Evolutionary conservation across 441 rosid genomes (phyloP).

Genomic region (Populus tomentosa): DNA sequence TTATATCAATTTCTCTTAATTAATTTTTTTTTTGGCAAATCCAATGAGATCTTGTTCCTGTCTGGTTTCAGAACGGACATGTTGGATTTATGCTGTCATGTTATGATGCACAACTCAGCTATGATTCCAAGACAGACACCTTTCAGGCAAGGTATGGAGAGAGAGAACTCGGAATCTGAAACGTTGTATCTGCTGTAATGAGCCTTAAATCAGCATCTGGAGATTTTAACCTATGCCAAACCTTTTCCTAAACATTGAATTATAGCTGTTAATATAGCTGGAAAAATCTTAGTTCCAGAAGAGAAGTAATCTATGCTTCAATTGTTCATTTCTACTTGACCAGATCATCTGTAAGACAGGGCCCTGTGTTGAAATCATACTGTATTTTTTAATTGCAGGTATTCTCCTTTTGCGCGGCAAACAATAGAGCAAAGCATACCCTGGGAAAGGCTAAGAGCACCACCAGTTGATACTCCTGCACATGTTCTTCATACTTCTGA

Average conservation of each 20-base stretch:
- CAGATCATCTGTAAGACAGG: background rate
- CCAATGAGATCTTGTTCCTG: background rate
- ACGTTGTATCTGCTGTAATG: background rate
- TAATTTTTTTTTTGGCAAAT: background rate
- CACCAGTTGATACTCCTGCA: slow-evolving; percentile 44
- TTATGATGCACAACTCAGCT: slow-evolving; percentile 71
- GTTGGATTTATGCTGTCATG: slow-evolving; percentile 90
- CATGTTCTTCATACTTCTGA: slow-evolving; percentile 59
- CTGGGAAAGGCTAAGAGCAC: slow-evolving; percentile 67
- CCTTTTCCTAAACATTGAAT: background rate
- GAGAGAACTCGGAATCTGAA: background rate
- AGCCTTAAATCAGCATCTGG: background rate
- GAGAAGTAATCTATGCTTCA: background rate
- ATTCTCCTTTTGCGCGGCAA: slow-evolving; percentile 52
- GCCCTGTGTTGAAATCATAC: background rate
- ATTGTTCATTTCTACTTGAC: background rate
- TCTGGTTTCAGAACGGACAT: slow-evolving; percentile 62
- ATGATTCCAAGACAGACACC: slow-evolving; percentile 50
- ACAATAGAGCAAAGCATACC: slow-evolving; percentile 54
- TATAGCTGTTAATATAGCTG: background rate
- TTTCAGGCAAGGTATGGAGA: slow-evolving; percentile 62
- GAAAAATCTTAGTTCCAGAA: background rate
- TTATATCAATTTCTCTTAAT: background rate
- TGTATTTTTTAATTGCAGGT: slow-evolving; percentile 33
- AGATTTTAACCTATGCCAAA: background rate